Conservation (phyloP, 164 flowering plant genomes). For the Sedum album region DNA sequence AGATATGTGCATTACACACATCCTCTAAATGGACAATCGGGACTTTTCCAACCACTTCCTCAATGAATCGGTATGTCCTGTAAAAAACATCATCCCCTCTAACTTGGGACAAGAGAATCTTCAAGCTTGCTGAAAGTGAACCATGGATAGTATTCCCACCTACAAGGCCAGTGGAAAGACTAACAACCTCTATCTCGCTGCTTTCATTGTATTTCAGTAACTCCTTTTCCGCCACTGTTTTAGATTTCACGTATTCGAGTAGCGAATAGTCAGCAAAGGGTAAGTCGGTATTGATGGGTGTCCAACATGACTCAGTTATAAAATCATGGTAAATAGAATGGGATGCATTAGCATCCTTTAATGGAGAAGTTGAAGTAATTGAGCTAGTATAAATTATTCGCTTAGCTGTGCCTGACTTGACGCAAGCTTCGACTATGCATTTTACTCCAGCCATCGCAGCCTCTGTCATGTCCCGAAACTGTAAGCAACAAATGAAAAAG, state of each 20-base stretch:
- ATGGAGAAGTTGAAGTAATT: slow-evolving; percentile 27
- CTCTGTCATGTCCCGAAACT: slow-evolving; percentile 12
- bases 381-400: slow-evolving; percentile 45
- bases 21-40: slow-evolving; percentile 47
- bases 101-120: not conserved
- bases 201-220: slow-evolving; percentile 19
- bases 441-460: slow-evolving; percentile 17
- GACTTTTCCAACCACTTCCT: slow-evolving; percentile 10
- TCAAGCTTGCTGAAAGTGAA: not conserved
- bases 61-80: not conserved
- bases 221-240: slow-evolving; percentile 36
- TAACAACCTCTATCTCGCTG: slow-evolving; percentile 6
- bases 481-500: not conserved
- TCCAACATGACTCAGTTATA: slow-evolving; percentile 33
- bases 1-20: slow-evolving; percentile 39
- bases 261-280: slow-evolving; percentile 8
- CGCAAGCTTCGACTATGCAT: slow-evolving; percentile 29
- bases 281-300: slow-evolving; percentile 22
- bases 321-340: slow-evolving; percentile 16
- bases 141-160: not conserved
- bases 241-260: slow-evolving; percentile 26
- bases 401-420: slow-evolving; percentile 36
- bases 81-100: not conserved
- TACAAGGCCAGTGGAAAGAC: not conserved
- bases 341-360: slow-evolving; percentile 26